A percentile compares a stretch with the other conserved stretches of the same genome.
These are phyloP conservation scores for Boeremia lycopersici DNA, from an alignment of 2,329 filamentous ascomycete species.

Conservation along the genomic window DNA sequence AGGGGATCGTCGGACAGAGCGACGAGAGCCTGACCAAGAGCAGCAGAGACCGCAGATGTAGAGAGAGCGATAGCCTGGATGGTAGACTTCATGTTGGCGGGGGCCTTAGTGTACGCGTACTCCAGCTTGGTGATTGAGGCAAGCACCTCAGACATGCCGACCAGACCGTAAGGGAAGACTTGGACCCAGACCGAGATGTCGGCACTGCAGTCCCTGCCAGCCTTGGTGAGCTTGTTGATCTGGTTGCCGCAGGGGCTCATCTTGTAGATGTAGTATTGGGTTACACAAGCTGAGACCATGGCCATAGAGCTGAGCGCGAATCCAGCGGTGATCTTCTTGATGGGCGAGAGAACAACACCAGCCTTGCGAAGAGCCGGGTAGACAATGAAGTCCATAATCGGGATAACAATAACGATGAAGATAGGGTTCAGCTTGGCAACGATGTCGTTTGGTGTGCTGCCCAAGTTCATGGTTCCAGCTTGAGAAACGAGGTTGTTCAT, in stretches of 20 bases:
- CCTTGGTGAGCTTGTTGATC: conserved; percentile 41
- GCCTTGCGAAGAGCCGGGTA: conserved; percentile 72
- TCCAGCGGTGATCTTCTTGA: conserved; percentile 75
- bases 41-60: conserved; percentile 41
- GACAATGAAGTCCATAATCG: conserved; percentile 66
- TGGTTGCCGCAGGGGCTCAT: conserved; percentile 35
- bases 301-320: conserved; percentile 69
- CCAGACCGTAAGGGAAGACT: conserved; percentile 59
- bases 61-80: conserved; percentile 45
- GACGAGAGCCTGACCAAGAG: conserved; percentile 41
- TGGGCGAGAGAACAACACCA: conserved; percentile 71
- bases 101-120: conserved; percentile 52
- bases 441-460: conserved; percentile 77
- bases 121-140: conserved; percentile 73
- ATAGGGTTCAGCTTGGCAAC: conserved; percentile 79
- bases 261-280: conserved; percentile 61
- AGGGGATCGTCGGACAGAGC: conserved; percentile 41
- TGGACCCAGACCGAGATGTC: conserved; percentile 63
- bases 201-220: conserved; percentile 50
- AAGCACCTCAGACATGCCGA: conserved; percentile 66
- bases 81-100: conserved; percentile 64
- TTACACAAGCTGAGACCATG: conserved; percentile 62
- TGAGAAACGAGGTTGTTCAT: conserved; percentile 71
- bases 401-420: conserved; percentile 70
- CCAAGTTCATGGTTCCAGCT: conserved; percentile 68